Evolutionary conservation across 805 yeast genomes (phyloP).

Genomic region (Lachancea mirantina): DNA sequence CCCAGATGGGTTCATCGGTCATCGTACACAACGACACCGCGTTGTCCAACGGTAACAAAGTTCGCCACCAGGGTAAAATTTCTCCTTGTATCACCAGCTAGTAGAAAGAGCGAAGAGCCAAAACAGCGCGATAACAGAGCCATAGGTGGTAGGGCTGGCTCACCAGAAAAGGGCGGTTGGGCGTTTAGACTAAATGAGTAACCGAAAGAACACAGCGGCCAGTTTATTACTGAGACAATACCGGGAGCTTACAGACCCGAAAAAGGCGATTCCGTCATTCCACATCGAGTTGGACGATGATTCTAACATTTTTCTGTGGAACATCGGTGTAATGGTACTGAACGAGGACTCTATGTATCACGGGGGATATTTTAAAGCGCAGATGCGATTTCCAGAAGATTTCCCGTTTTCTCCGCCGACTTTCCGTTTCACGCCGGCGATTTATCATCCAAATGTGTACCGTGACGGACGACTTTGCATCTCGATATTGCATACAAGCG

Average conservation of each 20-base stretch:
- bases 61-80: slow-evolving; percentile 1
- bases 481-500: slow-evolving; percentile 85
- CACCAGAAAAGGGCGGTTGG: too few species aligned
- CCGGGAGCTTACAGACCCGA: slow-evolving; percentile 89
- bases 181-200: too few species aligned
- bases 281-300: slow-evolving; percentile 63
- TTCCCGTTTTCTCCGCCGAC: slow-evolving; percentile 92
- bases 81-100: too few species aligned
- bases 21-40: not conserved
- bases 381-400: slow-evolving; percentile 86
- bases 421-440: slow-evolving; percentile 86
- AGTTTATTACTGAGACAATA: slow-evolving; percentile 87
- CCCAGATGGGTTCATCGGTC: not conserved
- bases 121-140: too few species aligned
- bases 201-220: slow-evolving; percentile 53
- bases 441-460: slow-evolving; percentile 93
- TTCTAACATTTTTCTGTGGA: slow-evolving; percentile 57
- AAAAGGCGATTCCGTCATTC: slow-evolving; percentile 65
- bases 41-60: not conserved
- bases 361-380: slow-evolving; percentile 92
- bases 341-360: slow-evolving; percentile 85
- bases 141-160: too few species aligned
- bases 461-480: slow-evolving; percentile 90
- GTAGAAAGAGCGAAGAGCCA: too few species aligned
- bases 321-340: slow-evolving; percentile 86